Evolutionary conservation across 163 green algal species (phyloP).

Genomic region (Prototheca cutis): DNA sequence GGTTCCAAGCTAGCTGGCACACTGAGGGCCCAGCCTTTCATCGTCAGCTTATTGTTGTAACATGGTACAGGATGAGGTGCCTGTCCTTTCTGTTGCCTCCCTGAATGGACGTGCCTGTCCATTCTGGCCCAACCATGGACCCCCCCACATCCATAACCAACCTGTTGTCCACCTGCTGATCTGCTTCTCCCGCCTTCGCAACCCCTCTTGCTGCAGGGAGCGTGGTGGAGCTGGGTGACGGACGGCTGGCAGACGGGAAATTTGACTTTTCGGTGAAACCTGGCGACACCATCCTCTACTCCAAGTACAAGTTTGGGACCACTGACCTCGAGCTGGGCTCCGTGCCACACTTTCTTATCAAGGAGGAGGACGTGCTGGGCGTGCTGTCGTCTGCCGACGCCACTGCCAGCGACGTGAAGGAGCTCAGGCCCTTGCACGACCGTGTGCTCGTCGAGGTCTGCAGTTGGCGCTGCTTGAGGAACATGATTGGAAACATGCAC

Average conservation of each 20-base stretch:
- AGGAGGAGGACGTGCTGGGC: constrained; percentile 85
- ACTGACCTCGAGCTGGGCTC: constrained; percentile 61
- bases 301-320: constrained; percentile 88
- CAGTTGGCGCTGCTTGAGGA: background rate
- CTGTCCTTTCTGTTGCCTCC: too few relatives aligned
- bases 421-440: constrained; percentile 76
- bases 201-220: constrained; percentile 45
- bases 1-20: too few relatives aligned
- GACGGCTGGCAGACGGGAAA: constrained; percentile 34
- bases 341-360: constrained; percentile 70
- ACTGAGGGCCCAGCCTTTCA: too few relatives aligned
- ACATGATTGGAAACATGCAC: too few relatives aligned
- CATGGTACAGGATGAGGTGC: too few relatives aligned
- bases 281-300: constrained; percentile 83
- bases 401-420: constrained; percentile 69
- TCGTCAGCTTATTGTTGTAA: too few relatives aligned
- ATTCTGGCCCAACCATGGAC: too few relatives aligned
- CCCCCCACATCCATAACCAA: too few relatives aligned
- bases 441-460: constrained; percentile 68
- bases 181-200: too few relatives aligned
- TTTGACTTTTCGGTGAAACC: constrained; percentile 55
- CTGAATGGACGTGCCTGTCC: too few relatives aligned
- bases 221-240: constrained; percentile 75
- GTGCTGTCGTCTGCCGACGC: constrained; percentile 60
- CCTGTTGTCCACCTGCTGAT: too few relatives aligned